A percentile compares a stretch with the other conserved stretches of the same genome.
phyloP scores from a whole-genome alignment of 2,329 filamentous ascomycete species.

The Plenodomus lindquistii region DNA sequence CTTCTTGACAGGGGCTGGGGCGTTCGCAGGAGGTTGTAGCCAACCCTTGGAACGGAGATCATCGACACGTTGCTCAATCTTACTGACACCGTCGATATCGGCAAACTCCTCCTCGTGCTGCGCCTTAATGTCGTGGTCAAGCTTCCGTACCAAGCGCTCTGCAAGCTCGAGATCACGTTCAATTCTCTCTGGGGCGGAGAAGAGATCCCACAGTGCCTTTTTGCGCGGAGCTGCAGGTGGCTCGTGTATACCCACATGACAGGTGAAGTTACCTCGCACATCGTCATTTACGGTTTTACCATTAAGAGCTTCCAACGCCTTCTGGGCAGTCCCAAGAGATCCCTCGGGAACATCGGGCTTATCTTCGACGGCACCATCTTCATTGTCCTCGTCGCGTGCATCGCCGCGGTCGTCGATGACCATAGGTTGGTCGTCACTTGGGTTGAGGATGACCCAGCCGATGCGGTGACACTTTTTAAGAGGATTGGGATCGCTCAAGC shows the following conservation, averaged over 20 bases:
- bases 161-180: conserved; percentile 87
- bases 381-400: conserved; percentile 68
- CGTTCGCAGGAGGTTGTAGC: conserved; percentile 67
- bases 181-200: conserved; percentile 90
- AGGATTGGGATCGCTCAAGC: conserved; percentile 93
- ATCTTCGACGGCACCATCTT: conserved; percentile 61
- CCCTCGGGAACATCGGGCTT: conserved; percentile 49
- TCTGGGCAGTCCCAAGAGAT: conserved; percentile 68
- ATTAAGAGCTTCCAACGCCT: conserved; percentile 91
- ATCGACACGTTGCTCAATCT: conserved; percentile 86
- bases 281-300: conserved; percentile 97
- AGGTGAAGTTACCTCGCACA: conserved; percentile 91
- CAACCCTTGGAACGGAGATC: conserved; percentile 75
- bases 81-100: conserved; percentile 67
- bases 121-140: conserved; percentile 80
- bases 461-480: conserved; percentile 97
- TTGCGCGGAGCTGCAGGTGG: conserved; percentile 84
- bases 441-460: conserved; percentile 96
- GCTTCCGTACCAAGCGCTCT: conserved; percentile 77
- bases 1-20: conserved; percentile 60
- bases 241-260: conserved; percentile 94
- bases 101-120: conserved; percentile 55
- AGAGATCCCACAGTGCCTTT: conserved; percentile 95
- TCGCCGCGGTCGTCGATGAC: conserved; percentile 70
- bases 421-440: conserved; percentile 67